A percentile compares a stretch with the other conserved stretches of the same genome.
Evolutionary conservation across 345 rosid species (phyloP).

Genomic region (Linum trigynum): DNA sequence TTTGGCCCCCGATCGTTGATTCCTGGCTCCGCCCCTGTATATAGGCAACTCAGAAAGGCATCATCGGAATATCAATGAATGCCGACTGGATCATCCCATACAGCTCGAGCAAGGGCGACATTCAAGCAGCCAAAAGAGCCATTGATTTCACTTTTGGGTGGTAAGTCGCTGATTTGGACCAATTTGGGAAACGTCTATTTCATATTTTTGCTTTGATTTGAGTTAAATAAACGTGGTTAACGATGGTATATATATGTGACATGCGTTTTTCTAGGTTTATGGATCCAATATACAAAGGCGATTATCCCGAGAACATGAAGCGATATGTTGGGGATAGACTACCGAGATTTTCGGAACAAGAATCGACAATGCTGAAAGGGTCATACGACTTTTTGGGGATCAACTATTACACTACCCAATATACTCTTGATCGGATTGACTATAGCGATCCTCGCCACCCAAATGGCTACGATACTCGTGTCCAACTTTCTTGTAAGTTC

Average conservation of each 20-base stretch:
- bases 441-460: background rate
- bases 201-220: background rate
- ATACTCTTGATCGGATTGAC: background rate
- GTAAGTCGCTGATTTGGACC: background rate
- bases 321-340: slow-evolving; percentile 1
- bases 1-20: no score
- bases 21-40: no score
- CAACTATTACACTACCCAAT: slow-evolving; percentile 11
- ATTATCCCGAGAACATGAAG: slow-evolving; percentile 10
- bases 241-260: background rate
- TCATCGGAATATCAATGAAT: background rate
- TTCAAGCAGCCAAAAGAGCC: background rate
- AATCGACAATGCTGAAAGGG: slow-evolving; percentile 9
- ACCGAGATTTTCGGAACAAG: slow-evolving; percentile 9
- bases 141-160: slow-evolving; percentile 1
- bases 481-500: background rate
- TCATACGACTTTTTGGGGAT: slow-evolving; percentile 13
- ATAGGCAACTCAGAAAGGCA: background rate
- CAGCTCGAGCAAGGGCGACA: background rate
- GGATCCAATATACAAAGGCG: background rate
- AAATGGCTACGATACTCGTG: slow-evolving; percentile 7
- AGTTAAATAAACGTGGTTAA: background rate
- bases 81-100: background rate
- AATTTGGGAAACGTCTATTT: background rate
- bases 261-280: background rate